Conservation (phyloP, 2,329 filamentous ascomycete genomes). For the Lachnellula cervina region DNA sequence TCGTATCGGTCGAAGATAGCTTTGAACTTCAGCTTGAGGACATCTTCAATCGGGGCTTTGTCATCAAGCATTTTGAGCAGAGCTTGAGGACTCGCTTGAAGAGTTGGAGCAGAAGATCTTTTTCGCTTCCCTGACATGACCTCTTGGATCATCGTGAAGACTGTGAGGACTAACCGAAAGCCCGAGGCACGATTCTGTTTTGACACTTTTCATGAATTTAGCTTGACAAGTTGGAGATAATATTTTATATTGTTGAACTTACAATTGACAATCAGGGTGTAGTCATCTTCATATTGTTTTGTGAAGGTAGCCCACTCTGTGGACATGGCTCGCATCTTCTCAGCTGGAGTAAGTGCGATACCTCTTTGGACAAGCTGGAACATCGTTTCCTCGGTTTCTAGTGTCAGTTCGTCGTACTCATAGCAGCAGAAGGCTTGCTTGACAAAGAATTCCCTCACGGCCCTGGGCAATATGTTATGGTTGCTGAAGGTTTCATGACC, state of each 20-base stretch:
- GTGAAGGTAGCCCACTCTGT: conserved; percentile 43
- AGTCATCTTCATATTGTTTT: conserved; percentile 39
- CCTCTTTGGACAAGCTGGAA: conserved; percentile 45
- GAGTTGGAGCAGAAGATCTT: conserved; percentile 19
- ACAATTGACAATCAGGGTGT: conserved; percentile 35
- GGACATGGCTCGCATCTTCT: conserved; percentile 42
- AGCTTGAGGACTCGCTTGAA: conserved; percentile 28
- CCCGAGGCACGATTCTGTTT: conserved; percentile 32
- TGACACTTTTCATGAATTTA: conserved; percentile 26
- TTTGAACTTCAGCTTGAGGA: conserved; percentile 28
- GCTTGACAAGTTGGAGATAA: not conserved
- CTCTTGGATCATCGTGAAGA: conserved; percentile 33
- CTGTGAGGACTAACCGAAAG: conserved; percentile 32
- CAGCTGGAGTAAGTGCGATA: conserved; percentile 39
- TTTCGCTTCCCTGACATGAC: conserved; percentile 17
- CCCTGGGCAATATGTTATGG: conserved; percentile 33
- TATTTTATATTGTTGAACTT: conserved; percentile 11
- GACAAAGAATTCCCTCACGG: conserved; percentile 35
- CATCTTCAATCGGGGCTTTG: conserved; percentile 23
- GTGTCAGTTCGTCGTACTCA: conserved; percentile 37
- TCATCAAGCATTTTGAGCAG: conserved; percentile 31
- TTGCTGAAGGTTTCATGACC: conserved; percentile 20
- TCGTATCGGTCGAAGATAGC: conserved; percentile 32
- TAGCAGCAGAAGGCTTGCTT: conserved; percentile 38
- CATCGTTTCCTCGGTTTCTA: conserved; percentile 42